These are phyloP conservation scores for Claviceps pusilla DNA, from an alignment of 2,329 filamentous ascomycete genomes.

Conservation along the genomic window DNA sequence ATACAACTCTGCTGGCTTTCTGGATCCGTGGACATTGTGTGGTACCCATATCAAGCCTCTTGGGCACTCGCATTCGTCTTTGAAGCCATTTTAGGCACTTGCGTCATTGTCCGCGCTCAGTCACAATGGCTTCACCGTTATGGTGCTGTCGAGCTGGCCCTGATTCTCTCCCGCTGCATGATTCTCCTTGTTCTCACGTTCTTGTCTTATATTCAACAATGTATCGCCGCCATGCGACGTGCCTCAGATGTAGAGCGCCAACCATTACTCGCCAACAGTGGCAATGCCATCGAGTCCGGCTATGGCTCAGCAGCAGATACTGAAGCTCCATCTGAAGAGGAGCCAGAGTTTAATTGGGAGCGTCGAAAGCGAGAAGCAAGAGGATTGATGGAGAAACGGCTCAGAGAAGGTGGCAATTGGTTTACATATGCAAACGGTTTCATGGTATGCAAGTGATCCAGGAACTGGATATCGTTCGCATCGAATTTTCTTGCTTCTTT, in stretches of 20 bases:
- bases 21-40: conserved; percentile 35
- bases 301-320: conserved; percentile 29
- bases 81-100: conserved; percentile 33
- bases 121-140: conserved; percentile 6
- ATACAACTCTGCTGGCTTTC: conserved; percentile 41
- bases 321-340: conserved; percentile 23
- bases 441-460: conserved; percentile 24
- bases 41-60: conserved; percentile 49
- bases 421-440: conserved; percentile 63
- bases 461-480: background rate
- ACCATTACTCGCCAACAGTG: conserved; percentile 32
- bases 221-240: conserved; percentile 11
- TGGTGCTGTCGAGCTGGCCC: conserved; percentile 12
- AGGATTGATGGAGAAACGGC: conserved; percentile 49
- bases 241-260: conserved; percentile 42
- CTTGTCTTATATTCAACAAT: conserved; percentile 11
- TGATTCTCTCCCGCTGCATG: conserved; percentile 8
- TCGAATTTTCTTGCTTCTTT: too few species aligned
- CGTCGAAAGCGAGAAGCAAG: conserved; percentile 36
- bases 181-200: conserved; percentile 18
- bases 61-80: conserved; percentile 43
- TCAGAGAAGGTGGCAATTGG: conserved; percentile 65
- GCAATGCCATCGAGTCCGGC: conserved; percentile 13
- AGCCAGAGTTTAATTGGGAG: conserved; percentile 39
- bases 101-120: conserved; percentile 6